Percentiles rank a stretch among this genome's conserved stretches.
phyloP scores from a whole-genome alignment of 2,329 filamentous ascomycete genomes.

The Thielaviopsis populi region DNA sequence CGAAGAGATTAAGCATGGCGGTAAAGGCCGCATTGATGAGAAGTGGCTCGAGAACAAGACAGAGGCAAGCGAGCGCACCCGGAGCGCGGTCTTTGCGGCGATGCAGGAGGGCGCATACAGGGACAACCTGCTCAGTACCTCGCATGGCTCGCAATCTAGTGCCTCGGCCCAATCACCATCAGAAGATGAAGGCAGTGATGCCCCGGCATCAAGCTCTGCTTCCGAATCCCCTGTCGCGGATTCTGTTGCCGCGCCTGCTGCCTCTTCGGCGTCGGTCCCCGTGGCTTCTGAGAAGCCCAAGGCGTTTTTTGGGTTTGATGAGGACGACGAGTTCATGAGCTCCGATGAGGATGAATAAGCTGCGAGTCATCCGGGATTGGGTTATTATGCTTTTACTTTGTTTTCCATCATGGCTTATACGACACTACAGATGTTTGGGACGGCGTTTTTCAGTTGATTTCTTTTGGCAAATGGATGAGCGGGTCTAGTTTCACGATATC shows the following conservation, averaged over 20 bases:
- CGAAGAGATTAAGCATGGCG: constrained; percentile 63
- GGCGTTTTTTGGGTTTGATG: constrained; percentile 62
- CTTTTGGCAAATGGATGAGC: neutral
- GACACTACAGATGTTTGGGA: neutral
- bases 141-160: constrained; percentile 32
- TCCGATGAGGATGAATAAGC: constrained; percentile 39
- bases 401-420: neutral
- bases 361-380: neutral
- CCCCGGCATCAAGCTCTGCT: constrained; percentile 6
- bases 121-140: constrained; percentile 43
- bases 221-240: constrained; percentile 16
- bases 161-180: constrained; percentile 19
- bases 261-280: constrained; percentile 18
- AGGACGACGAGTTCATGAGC: constrained; percentile 62
- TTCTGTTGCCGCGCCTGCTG: neutral
- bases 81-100: constrained; percentile 56
- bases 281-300: constrained; percentile 27
- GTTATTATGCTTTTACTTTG: neutral
- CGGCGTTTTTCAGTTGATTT: neutral
- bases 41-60: constrained; percentile 95
- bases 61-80: constrained; percentile 69
- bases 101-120: constrained; percentile 50
- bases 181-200: constrained; percentile 20
- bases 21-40: constrained; percentile 57
- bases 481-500: neutral